These are phyloP conservation scores for Dujonia santamariae DNA, from an alignment of 1,139 yeast species.

Conservation along the genomic window DNA sequence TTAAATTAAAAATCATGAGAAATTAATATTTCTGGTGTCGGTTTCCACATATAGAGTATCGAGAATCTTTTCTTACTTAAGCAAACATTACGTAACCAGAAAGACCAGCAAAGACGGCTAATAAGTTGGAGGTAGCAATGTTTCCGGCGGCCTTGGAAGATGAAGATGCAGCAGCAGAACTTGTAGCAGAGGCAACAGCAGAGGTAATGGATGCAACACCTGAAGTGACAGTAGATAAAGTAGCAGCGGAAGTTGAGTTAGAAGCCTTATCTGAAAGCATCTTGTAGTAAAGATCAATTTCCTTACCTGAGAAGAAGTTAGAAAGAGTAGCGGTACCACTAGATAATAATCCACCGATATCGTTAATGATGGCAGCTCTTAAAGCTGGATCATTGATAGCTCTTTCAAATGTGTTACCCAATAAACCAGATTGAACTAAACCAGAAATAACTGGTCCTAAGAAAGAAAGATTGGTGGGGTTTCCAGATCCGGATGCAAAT, in stretches of 20 bases:
- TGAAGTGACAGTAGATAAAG: constrained; percentile 1
- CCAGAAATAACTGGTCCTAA: constrained; percentile 22
- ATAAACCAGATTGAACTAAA: constrained; percentile 24
- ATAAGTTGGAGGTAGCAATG: constrained; percentile 8
- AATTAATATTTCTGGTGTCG: background rate
- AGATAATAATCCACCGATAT: constrained; percentile 19
- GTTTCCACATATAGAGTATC: background rate
- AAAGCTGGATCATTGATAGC: constrained; percentile 26
- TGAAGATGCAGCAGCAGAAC: constrained; percentile 5
- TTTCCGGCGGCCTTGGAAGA: constrained; percentile 10
- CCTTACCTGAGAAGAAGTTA: constrained; percentile 16
- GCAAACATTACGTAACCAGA: constrained; percentile 6
- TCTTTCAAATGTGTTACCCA: constrained; percentile 21
- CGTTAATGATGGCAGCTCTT: constrained; percentile 20
- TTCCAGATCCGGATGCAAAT: constrained; percentile 16
- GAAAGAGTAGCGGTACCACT: constrained; percentile 12
- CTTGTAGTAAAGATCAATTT: constrained; percentile 8
- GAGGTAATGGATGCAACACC: constrained; percentile 5
- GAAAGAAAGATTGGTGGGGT: constrained; percentile 17
- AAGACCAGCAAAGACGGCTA: constrained; percentile 7
- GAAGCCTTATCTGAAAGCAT: constrained; percentile 8
- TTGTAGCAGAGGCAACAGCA: constrained; percentile 2
- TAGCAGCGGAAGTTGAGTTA: background rate
- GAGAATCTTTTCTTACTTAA: constrained; percentile 1
- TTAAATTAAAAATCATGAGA: too few relatives aligned